Conservation (phyloP, 2,329 filamentous ascomycete species). For the Westerdykella aurantiaca region DNA sequence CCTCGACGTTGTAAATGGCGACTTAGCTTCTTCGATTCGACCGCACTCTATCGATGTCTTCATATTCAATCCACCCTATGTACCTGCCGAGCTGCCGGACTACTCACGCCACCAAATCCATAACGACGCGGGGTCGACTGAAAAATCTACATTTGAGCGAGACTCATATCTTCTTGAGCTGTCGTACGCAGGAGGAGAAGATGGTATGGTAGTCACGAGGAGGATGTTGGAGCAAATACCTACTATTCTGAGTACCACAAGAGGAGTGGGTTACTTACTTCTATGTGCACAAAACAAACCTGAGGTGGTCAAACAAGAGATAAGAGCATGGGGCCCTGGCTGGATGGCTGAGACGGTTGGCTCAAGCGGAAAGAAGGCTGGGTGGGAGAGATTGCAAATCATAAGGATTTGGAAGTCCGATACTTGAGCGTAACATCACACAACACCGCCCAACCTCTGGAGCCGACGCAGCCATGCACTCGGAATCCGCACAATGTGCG, state of each 20-base stretch:
- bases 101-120: constrained; percentile 38
- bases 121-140: constrained; percentile 20
- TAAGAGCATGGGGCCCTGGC: constrained; percentile 51
- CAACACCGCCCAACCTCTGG: too few species aligned
- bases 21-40: constrained; percentile 61
- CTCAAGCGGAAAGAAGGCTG: constrained; percentile 76
- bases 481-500: too few species aligned
- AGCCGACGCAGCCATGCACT: too few species aligned
- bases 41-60: constrained; percentile 67
- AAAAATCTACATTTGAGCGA: constrained; percentile 56
- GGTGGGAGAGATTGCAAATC: constrained; percentile 91
- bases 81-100: constrained; percentile 72
- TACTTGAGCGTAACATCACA: background rate
- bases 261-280: constrained; percentile 82
- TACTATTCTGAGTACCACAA: constrained; percentile 51
- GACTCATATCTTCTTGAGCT: constrained; percentile 79
- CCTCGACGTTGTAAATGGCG: constrained; percentile 62
- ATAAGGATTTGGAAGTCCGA: constrained; percentile 70
- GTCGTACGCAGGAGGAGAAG: constrained; percentile 79
- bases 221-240: constrained; percentile 68
- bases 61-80: constrained; percentile 96
- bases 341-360: constrained; percentile 78
- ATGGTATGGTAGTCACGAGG: constrained; percentile 93
- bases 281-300: constrained; percentile 89
- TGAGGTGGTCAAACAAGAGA: constrained; percentile 60